Evolutionary conservation across 2,329 filamentous ascomycete genomes (phyloP).

Genomic region (Neonectria ditissima): DNA sequence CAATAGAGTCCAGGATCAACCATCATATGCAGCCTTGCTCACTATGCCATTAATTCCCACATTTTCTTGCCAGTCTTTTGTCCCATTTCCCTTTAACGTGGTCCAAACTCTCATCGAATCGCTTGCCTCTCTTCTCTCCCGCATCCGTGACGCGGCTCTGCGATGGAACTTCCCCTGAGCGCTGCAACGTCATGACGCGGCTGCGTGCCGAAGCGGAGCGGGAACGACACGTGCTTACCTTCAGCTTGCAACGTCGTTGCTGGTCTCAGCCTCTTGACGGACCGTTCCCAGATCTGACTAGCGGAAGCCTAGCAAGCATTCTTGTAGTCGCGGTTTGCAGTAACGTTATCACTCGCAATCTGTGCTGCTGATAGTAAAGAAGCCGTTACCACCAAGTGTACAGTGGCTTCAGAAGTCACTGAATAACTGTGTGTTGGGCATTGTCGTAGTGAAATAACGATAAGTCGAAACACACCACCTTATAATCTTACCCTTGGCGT

Average conservation of each 20-base stretch:
- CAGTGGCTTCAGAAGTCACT: background rate
- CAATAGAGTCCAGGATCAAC: background rate
- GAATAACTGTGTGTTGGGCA: background rate
- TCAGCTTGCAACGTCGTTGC: conserved; percentile 13
- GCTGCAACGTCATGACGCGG: conserved; percentile 30
- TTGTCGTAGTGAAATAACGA: background rate
- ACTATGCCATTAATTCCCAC: background rate
- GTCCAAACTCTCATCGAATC: background rate
- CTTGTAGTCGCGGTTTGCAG: conserved; percentile 8
- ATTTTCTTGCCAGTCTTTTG: background rate
- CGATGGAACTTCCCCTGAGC: background rate
- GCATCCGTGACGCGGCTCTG: background rate
- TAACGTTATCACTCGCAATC: background rate
- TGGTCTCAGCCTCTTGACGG: conserved; percentile 24
- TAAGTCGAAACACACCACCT: too few species aligned
- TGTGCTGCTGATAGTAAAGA: background rate
- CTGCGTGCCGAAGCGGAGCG: conserved; percentile 10
- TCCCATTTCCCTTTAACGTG: background rate
- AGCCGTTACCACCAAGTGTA: background rate
- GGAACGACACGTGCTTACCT: conserved; percentile 24
- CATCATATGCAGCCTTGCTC: background rate
- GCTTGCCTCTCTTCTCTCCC: background rate
- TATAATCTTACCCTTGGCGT: too few species aligned
- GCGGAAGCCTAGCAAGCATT: conserved; percentile 16
- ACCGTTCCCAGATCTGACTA: conserved; percentile 24